Conservation (phyloP, 768 basidiomycete genomes). For the Leccinum subgranulosum region DNA sequence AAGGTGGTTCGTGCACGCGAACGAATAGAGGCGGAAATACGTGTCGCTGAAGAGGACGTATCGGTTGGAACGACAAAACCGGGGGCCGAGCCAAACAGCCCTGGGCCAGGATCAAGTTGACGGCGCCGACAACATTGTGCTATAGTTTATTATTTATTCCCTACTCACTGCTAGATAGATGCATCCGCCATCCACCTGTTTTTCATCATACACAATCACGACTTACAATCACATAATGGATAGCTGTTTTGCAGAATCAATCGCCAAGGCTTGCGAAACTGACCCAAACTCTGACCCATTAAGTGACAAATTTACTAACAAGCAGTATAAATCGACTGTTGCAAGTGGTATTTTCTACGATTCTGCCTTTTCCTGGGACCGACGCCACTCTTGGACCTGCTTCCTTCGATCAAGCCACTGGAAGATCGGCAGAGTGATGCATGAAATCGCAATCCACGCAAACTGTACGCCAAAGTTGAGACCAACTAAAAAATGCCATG, state of each 20-base stretch:
- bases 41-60: slow-evolving; percentile 26
- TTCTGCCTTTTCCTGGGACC: slow-evolving; percentile 11
- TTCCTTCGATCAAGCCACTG: slow-evolving; percentile 40
- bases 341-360: not conserved
- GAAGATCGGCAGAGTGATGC: slow-evolving; percentile 48
- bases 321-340: not conserved
- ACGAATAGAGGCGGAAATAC: slow-evolving; percentile 87
- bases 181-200: slow-evolving; percentile 16
- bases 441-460: slow-evolving; percentile 54
- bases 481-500: slow-evolving; percentile 42
- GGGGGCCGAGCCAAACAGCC: slow-evolving; percentile 14
- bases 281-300: not conserved
- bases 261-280: not conserved
- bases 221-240: slow-evolving; percentile 12
- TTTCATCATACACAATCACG: slow-evolving; percentile 13
- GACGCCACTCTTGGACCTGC: slow-evolving; percentile 22
- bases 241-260: not conserved
- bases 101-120: slow-evolving; percentile 24
- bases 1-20: slow-evolving; percentile 96
- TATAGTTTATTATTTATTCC: slow-evolving; percentile 16
- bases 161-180: slow-evolving; percentile 19
- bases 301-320: not conserved
- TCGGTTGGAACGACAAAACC: slow-evolving; percentile 15
- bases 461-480: slow-evolving; percentile 59
- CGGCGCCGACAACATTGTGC: not conserved